These are phyloP conservation scores for Metahyphopichia silvanorum DNA, from an alignment of 805 yeast species.

Conservation along the genomic window DNA sequence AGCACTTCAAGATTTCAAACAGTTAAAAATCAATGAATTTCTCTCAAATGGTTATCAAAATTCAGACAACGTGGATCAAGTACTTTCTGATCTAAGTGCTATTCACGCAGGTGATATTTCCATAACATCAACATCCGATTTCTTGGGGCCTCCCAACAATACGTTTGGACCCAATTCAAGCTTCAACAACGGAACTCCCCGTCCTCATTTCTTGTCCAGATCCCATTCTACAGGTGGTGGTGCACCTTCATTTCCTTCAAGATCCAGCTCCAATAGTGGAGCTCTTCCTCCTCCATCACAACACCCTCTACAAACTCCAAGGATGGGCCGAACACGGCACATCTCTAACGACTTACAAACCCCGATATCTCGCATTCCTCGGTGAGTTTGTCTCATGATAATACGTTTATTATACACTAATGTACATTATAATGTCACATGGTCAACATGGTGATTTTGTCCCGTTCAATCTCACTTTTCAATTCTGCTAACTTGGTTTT, in stretches of 20 bases:
- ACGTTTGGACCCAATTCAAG: conserved; percentile 12
- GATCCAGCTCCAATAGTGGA: background rate
- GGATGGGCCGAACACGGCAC: conserved; percentile 36
- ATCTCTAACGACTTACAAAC: conserved; percentile 40
- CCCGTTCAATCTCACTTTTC: conserved; percentile 28
- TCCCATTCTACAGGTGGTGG: no score
- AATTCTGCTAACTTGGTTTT: conserved; percentile 21
- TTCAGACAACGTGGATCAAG: no score
- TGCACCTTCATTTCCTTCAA: no score
- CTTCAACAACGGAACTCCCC: background rate
- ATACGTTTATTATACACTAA: conserved; percentile 4
- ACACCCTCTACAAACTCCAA: conserved; percentile 33
- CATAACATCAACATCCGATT: conserved; percentile 26
- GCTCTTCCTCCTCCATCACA: conserved; percentile 7
- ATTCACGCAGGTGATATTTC: conserved; percentile 30
- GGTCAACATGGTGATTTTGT: conserved; percentile 10
- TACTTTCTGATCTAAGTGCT: conserved; percentile 5
- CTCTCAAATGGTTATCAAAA: conserved; percentile 13
- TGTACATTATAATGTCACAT: conserved; percentile 2
- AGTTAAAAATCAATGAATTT: conserved; percentile 28
- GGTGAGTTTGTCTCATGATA: conserved; percentile 11
- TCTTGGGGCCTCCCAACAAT: conserved; percentile 19
- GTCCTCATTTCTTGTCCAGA: no score
- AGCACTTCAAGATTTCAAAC: conserved; percentile 11
- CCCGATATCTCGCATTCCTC: conserved; percentile 37